These are phyloP conservation scores for Coniochaeta ligniaria DNA, from an alignment of 2,329 filamentous ascomycete species.

Conservation along the genomic window DNA sequence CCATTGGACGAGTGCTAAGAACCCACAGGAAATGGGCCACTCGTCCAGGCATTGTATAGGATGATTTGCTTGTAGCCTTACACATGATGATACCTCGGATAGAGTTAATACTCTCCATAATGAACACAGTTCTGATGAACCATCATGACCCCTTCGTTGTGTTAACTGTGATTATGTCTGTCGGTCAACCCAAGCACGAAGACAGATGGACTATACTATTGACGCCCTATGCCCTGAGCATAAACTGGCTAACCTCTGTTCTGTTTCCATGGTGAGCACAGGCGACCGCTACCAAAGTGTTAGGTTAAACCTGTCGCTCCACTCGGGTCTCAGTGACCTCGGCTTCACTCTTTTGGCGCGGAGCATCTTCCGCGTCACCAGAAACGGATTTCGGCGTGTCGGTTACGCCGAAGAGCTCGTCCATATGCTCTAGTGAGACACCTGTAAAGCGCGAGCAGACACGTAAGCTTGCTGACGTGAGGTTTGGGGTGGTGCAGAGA, in stretches of 20 bases:
- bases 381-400: slow-evolving; percentile 8
- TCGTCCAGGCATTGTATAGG: neutral
- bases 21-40: neutral
- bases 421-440: slow-evolving; percentile 20
- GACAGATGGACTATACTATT: no score
- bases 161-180: neutral
- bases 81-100: slow-evolving; percentile 1
- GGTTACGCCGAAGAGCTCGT: slow-evolving; percentile 19
- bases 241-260: neutral
- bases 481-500: neutral
- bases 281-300: neutral
- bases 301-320: neutral
- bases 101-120: neutral
- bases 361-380: slow-evolving; percentile 3
- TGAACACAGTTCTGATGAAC: neutral
- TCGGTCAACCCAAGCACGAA: no score
- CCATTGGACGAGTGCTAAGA: slow-evolving; percentile 13
- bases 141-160: neutral
- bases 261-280: neutral
- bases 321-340: neutral
- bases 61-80: neutral
- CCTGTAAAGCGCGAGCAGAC: neutral
- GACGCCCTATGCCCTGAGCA: neutral
- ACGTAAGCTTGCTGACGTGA: neutral
- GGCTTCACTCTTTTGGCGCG: neutral